phyloP scores from a whole-genome alignment of 306 rosid genomes.

The Acacia acuminata region DNA sequence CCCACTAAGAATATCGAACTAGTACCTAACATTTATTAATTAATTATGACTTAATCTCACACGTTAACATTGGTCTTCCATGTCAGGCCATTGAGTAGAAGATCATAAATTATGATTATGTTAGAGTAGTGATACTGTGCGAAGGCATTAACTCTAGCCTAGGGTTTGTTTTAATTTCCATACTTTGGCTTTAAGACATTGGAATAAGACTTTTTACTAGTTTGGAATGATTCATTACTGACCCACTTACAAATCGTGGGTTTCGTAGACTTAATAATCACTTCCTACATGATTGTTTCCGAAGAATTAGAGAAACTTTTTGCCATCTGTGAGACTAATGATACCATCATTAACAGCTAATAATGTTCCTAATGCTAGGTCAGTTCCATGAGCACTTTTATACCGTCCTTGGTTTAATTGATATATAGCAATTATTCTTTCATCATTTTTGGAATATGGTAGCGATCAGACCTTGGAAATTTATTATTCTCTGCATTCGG shows the following conservation, averaged over 20 bases:
- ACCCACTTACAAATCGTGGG: slow-evolving; percentile 8
- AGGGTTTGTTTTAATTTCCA: slow-evolving; percentile 5
- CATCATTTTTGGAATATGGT: too few relatives aligned
- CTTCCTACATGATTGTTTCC: not conserved
- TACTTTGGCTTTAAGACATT: not conserved
- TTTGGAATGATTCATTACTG: not conserved
- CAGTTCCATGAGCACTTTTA: not conserved
- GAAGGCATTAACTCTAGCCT: slow-evolving; percentile 6
- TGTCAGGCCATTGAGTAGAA: not conserved
- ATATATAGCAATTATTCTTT: not conserved
- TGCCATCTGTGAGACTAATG: not conserved
- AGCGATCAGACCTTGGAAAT: not conserved
- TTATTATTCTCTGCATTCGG: not conserved
- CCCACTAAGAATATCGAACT: not conserved
- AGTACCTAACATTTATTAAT: not conserved
- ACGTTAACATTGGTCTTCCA: not conserved
- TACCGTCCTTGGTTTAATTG: not conserved
- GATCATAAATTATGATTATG: not conserved
- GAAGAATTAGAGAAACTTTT: not conserved
- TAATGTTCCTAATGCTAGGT: not conserved
- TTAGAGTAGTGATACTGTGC: not conserved
- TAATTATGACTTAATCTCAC: not conserved
- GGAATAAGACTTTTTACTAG: not conserved
- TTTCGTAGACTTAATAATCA: not conserved
- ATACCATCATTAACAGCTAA: not conserved